A percentile compares a stretch with the other conserved stretches of the same genome.
Evolutionary conservation across 2,329 filamentous ascomycete genomes (phyloP).

Genomic region (Aspergillus chevalieri): DNA sequence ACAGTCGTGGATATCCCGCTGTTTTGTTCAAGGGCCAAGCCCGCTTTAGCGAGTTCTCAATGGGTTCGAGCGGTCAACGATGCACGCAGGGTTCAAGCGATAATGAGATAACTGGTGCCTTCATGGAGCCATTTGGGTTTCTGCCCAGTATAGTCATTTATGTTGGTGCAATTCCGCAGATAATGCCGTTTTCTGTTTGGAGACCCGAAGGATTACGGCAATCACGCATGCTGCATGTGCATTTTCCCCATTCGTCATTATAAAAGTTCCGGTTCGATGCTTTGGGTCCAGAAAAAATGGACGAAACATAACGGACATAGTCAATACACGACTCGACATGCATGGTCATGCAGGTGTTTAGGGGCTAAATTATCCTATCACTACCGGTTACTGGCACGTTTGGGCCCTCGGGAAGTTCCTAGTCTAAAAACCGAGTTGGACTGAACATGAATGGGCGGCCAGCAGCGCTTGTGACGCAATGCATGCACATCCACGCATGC

Average conservation of each 20-base stretch:
- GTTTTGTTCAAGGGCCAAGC: background rate
- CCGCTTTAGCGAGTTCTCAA: background rate
- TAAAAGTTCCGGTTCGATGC: background rate
- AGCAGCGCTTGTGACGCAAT: constrained; percentile 1
- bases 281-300: background rate
- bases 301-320: background rate
- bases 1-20: background rate
- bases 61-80: background rate
- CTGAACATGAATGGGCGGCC: background rate
- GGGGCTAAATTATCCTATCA: background rate
- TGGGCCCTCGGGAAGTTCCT: background rate
- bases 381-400: background rate
- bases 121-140: too few species aligned
- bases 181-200: background rate
- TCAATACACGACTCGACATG: background rate
- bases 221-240: background rate
- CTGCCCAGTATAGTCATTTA: background rate
- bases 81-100: background rate
- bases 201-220: background rate
- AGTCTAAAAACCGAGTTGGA: background rate
- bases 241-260: background rate
- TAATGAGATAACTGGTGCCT: background rate
- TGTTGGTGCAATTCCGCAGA: background rate
- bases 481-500: constrained; percentile 15
- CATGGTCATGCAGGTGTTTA: background rate